These are phyloP conservation scores for Ogataea nitratoaversa DNA, from an alignment of 805 yeast species.

Conservation along the genomic window DNA sequence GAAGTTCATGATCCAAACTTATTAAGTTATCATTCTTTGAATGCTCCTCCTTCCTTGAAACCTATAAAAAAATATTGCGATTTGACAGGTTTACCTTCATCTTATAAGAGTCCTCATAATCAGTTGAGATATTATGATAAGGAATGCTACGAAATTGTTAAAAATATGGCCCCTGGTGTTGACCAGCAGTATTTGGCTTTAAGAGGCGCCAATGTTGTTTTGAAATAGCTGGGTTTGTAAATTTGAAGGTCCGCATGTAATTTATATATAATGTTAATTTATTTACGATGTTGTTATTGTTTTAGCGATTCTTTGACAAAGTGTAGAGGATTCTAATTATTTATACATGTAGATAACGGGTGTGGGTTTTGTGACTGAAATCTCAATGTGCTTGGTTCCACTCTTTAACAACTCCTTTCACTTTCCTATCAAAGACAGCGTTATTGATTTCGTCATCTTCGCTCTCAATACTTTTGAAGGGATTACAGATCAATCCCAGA, in stretches of 20 bases:
- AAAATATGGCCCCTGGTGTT: constrained; percentile 80
- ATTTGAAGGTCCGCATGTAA: neutral
- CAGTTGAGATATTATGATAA: constrained; percentile 76
- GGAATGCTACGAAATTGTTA: constrained; percentile 75
- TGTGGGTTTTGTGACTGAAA: neutral
- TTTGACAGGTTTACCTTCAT: constrained; percentile 81
- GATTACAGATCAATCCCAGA: constrained; percentile 55
- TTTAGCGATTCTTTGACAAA: no score
- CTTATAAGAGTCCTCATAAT: constrained; percentile 69
- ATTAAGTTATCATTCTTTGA: constrained; percentile 65
- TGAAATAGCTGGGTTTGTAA: constrained; percentile 36
- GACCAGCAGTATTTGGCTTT: constrained; percentile 89
- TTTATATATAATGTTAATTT: no score
- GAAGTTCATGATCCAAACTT: constrained; percentile 34
- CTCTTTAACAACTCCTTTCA: constrained; percentile 22
- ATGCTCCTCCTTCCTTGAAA: constrained; percentile 81
- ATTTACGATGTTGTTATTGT: no score
- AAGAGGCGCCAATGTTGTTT: constrained; percentile 82
- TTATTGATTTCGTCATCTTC: constrained; percentile 30
- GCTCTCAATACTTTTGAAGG: constrained; percentile 42
- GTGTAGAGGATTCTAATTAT: no score
- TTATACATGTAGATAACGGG: neutral
- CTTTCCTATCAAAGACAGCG: constrained; percentile 25
- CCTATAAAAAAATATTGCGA: constrained; percentile 89
- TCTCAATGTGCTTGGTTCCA: constrained; percentile 19